Base-by-base conservation (phyloP, 495 filamentous ascomycete species). In the Hapsidospora chrysogenum region DNA sequence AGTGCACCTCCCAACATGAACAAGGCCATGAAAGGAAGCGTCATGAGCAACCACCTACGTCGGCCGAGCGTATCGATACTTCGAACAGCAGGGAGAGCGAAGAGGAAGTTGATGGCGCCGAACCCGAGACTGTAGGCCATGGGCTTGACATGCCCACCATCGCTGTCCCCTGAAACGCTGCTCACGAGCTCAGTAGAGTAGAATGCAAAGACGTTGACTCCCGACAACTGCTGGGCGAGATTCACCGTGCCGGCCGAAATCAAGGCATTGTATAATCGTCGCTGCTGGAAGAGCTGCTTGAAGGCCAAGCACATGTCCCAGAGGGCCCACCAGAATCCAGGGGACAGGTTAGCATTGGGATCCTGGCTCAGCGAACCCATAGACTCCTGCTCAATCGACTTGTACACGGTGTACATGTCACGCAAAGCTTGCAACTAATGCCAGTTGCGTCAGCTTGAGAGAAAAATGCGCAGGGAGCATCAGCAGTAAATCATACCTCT, bases 11-110 rank as follows among this genome's bases (percentile, higher is more conserved):
- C 47, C 73, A 83, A 77, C 4, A 80, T 51, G 7, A 33, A 33
- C 9, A 33, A n/a, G 8, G 31, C 31, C 31, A 33, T 33, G 31
- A 33, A 33, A 22, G 79, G 79, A 48, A 83, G 76, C 2, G 80
- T 84, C 1, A 63, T 58, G 9, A 84, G 65, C 0, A 84, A 63
- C 25, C 84, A 70, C 41, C 80, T 81, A 16, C 79, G 66, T 3
- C 78, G 68, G 5, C 78, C 78, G 36, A 80, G 76, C 1, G 74
- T 80, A 46, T 84, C 78, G 40, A 84, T 84, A 2, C 74, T 79
- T 50, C 72, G 74, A 25, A 84, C 55, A 16, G 78, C 78, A 0
- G 77, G 78, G 16, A 81, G 62, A 2, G 76, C 74, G 38, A 80
- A 80, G 23, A 80, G 45, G 54, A 72, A 82, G 46, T 82, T 82